Conservation (phyloP, 2,329 filamentous ascomycete genomes). For the Chaetomium sp. region DNA sequence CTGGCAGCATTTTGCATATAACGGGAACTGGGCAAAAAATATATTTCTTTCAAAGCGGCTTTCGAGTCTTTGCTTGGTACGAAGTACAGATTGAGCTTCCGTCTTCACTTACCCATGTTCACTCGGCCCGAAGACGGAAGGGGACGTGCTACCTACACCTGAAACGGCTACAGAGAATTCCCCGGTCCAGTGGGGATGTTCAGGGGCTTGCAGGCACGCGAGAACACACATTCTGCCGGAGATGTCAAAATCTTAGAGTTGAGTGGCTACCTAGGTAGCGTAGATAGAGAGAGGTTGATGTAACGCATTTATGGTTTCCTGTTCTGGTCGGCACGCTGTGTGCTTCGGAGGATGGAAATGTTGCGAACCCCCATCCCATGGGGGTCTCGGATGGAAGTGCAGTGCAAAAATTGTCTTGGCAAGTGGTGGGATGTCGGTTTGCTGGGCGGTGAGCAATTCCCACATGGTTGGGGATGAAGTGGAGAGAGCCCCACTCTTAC, state of each 20-base stretch:
- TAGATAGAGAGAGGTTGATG: not conserved
- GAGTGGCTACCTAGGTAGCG: not conserved
- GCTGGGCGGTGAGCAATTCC: slow-evolving; percentile 19
- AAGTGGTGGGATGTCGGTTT: not conserved
- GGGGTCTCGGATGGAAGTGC: not conserved
- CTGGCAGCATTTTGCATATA: not conserved
- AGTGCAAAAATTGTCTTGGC: slow-evolving; percentile 4
- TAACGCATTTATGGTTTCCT: not conserved
- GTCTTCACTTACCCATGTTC: not conserved
- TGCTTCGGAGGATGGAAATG: not conserved
- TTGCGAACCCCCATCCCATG: not conserved
- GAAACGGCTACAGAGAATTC: slow-evolving; percentile 16
- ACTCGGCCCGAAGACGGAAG: not conserved
- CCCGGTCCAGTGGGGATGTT: slow-evolving; percentile 12
- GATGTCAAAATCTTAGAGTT: not conserved
- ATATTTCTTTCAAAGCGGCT: not conserved
- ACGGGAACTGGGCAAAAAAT: not conserved
- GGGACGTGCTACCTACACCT: slow-evolving; percentile 17
- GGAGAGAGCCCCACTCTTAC: slow-evolving; percentile 8
- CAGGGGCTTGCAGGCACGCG: slow-evolving; percentile 12
- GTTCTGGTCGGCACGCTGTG: not conserved
- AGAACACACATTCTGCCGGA: not conserved
- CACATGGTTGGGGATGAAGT: slow-evolving; percentile 21
- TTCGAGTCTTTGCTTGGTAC: not conserved
- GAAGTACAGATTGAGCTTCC: no score